Conservation (phyloP, 2,329 filamentous ascomycete species). For the Stagonosporopsis cucurbitacearum region DNA sequence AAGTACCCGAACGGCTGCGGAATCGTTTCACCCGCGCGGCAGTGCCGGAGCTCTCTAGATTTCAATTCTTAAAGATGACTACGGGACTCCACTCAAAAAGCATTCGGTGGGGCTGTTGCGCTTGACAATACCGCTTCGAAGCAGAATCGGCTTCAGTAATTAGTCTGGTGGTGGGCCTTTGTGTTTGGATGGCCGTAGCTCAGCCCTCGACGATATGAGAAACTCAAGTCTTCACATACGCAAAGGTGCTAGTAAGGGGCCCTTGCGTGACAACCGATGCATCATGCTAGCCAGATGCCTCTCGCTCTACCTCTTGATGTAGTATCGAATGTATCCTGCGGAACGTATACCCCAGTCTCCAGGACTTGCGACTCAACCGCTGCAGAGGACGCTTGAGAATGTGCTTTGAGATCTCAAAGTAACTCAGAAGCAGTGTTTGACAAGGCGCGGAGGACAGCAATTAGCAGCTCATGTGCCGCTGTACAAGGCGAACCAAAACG, state of each 20-base stretch:
- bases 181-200: no score
- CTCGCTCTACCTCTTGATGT: no score
- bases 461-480: no score
- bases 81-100: neutral
- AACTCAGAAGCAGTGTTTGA: no score
- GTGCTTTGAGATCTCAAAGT: no score
- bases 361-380: no score
- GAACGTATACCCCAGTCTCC: no score
- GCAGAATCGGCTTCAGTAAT: neutral
- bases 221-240: neutral
- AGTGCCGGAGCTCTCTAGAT: neutral
- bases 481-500: neutral
- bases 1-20: conserved; percentile 17
- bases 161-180: neutral
- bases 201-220: no score
- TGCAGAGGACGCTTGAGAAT: no score
- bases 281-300: no score
- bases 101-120: neutral
- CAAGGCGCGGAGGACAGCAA: no score
- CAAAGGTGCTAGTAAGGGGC: neutral
- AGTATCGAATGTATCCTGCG: no score
- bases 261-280: neutral
- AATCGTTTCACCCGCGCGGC: neutral
- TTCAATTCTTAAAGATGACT: neutral
- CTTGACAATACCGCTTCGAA: neutral